phyloP scores from a whole-genome alignment of 805 yeast genomes.

The Clavispora santaluciae region DNA sequence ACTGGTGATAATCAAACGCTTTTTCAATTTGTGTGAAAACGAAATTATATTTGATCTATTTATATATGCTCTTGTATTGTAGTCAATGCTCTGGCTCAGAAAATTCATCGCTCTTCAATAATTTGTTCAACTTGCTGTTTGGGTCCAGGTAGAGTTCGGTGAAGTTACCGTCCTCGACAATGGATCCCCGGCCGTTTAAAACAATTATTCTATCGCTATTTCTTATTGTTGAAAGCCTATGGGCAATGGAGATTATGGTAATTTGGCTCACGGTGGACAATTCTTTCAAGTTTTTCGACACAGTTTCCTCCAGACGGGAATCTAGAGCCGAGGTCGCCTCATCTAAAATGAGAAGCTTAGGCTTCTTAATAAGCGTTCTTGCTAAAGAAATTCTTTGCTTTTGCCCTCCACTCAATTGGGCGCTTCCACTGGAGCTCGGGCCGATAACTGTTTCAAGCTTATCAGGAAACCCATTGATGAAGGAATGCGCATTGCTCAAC shows the following conservation, averaged over 20 bases:
- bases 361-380: constrained; percentile 73
- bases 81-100: constrained; percentile 1
- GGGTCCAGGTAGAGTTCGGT: constrained; percentile 44
- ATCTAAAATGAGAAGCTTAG: constrained; percentile 77
- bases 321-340: constrained; percentile 96
- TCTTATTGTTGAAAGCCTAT: constrained; percentile 80
- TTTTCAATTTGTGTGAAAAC: background rate
- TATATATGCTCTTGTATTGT: background rate
- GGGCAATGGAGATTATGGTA: constrained; percentile 88
- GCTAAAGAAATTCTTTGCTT: constrained; percentile 91
- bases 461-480: constrained; percentile 72
- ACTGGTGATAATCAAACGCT: background rate
- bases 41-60: background rate
- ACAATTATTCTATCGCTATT: constrained; percentile 81
- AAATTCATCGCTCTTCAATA: constrained; percentile 29
- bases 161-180: constrained; percentile 67
- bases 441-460: constrained; percentile 82
- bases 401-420: constrained; percentile 90
- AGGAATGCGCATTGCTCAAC: constrained; percentile 68
- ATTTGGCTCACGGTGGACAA: constrained; percentile 42
- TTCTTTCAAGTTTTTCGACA: constrained; percentile 62
- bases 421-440: constrained; percentile 64
- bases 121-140: constrained; percentile 40
- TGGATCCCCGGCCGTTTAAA: constrained; percentile 45
- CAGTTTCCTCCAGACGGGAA: constrained; percentile 80